Conservation (phyloP, 257 asterid genomes). For the Mentha longifolia region DNA sequence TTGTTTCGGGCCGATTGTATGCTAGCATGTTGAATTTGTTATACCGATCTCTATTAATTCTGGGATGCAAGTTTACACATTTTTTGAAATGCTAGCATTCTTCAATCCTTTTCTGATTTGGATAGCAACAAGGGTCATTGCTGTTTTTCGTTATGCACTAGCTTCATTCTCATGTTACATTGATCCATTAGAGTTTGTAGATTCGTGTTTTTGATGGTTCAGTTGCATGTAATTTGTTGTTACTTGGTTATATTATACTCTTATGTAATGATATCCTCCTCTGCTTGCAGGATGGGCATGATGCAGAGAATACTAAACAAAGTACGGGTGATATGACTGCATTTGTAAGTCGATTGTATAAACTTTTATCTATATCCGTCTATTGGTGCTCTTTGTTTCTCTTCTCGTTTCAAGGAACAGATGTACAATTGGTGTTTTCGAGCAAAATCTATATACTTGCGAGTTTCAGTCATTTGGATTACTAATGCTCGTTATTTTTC, state of each 20-base stretch:
- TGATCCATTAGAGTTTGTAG: not conserved
- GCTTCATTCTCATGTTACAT: slow-evolving; percentile 6
- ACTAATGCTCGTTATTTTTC: too few species aligned
- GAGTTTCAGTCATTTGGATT: too few species aligned
- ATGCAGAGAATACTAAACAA: slow-evolving; percentile 69
- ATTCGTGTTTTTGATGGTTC: slow-evolving; percentile 11
- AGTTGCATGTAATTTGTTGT: not conserved
- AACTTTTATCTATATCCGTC: not conserved
- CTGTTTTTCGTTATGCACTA: not conserved
- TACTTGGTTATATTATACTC: not conserved
- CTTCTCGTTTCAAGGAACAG: not conserved
- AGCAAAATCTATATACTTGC: not conserved
- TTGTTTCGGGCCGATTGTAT: too few species aligned
- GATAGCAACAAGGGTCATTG: not conserved
- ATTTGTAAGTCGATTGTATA: slow-evolving; percentile 56
- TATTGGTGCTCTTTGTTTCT: not conserved
- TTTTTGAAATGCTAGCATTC: not conserved
- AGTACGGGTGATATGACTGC: slow-evolving; percentile 89
- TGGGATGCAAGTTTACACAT: not conserved
- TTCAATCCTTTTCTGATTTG: not conserved
- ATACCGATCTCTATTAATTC: not conserved
- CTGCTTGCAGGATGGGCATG: slow-evolving; percentile 78
- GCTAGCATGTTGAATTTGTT: slow-evolving; percentile 19
- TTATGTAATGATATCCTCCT: slow-evolving; percentile 23
- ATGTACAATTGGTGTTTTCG: not conserved